phyloP scores from a whole-genome alignment of 371 early-diverging fungal species.

The Blakeslea trispora region DNA sequence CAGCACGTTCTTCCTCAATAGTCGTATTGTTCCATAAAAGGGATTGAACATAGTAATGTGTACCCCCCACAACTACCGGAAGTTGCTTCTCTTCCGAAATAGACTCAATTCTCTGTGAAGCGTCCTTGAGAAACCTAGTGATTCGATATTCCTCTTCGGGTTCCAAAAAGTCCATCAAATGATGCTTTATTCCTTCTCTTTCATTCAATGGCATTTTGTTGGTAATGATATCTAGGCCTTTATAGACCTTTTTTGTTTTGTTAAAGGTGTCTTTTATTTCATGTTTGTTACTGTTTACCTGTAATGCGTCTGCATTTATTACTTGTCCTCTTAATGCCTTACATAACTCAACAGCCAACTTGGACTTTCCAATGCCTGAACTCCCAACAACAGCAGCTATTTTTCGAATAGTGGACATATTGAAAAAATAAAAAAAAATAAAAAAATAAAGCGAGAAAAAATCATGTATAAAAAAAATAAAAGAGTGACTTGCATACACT shows the following conservation, averaged over 20 bases:
- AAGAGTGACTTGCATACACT: too few species aligned
- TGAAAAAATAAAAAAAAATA: neutral
- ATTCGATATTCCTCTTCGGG: conserved; percentile 84
- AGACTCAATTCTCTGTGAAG: conserved; percentile 69
- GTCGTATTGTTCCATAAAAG: conserved; percentile 78
- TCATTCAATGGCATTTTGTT: conserved; percentile 89
- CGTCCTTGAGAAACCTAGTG: conserved; percentile 80
- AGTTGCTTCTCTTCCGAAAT: conserved; percentile 68
- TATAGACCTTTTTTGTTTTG: conserved; percentile 67
- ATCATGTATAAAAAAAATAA: too few species aligned
- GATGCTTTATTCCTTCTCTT: conserved; percentile 74
- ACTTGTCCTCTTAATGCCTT: conserved; percentile 85
- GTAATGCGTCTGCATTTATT: conserved; percentile 95
- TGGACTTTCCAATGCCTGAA: conserved; percentile 94
- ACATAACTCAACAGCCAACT: conserved; percentile 87
- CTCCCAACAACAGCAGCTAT: conserved; percentile 74
- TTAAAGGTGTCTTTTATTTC: neutral
- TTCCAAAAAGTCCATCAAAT: conserved; percentile 83
- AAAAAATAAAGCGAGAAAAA: neutral
- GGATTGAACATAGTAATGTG: conserved; percentile 94
- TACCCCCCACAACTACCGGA: conserved; percentile 95
- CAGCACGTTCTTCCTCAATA: conserved; percentile 23
- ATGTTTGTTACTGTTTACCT: conserved; percentile 61
- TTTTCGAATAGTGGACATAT: conserved; percentile 30
- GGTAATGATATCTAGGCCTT: conserved; percentile 88